Evolutionary conservation across 176 grass and related monocot species (phyloP), one percentile per base, ranked within the genome.

Genomic region (Avena sativa): DNA sequence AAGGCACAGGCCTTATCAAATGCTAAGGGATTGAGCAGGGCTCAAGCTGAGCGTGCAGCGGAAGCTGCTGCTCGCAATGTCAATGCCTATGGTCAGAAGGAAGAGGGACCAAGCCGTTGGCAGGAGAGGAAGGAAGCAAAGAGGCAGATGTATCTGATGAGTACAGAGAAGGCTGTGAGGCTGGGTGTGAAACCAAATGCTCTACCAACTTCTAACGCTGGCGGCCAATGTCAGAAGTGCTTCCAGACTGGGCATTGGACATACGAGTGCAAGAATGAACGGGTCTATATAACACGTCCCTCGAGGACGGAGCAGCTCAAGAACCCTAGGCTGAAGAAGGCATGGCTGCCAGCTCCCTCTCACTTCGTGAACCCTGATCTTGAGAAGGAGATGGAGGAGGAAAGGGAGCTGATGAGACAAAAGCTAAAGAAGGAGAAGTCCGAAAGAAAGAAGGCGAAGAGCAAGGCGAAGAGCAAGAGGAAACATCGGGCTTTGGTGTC

Each of bases 71-170:
- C 93, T 23, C 86, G 90, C 61, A 95, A 95, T 89, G 91, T 93
- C 52, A 98, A 98, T 89, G 96, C 96, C 9, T 98, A 98, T 86
- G 96, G 93, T 2, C 96, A 98, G 88, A 98, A 98, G 85, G 96
- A 98, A 84, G 96, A 98, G 81, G 95, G 93, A 12, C 95, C 93
- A 20, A 95, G 91, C 74, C 78, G 93, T 46, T 95, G 95, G 95
- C 95, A 95, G 71, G 95, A 98, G 78, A 93, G 91, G 81, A 95
- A 98, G 78, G 93, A 92, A 92, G 93, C 89, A 25, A 98, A 98
- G 88, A 89, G 91, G 30, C 90, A 95, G 77, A 98, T 98, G 95
- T 95, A 98, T 79, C 89, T 98, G 40, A 96, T 96, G 92, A 99
- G 97, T 76, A 99, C 94, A 38, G 92, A 98, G 81, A 98, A 88